Base-by-base conservation (phyloP, 2,329 filamentous ascomycete species). In the Tolypocladium album region DNA sequence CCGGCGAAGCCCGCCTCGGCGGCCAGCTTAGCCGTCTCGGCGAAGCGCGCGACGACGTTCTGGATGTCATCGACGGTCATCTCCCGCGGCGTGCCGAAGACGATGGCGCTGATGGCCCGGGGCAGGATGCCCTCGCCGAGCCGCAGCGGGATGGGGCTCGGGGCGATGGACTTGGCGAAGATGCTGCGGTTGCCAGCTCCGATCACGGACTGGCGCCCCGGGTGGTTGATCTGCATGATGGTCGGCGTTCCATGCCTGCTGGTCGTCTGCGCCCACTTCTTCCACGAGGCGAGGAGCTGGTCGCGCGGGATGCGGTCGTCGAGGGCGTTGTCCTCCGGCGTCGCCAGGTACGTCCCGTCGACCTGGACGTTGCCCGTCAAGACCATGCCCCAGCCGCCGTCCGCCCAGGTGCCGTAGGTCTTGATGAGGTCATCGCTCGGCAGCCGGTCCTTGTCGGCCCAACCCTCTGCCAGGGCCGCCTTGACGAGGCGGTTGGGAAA, bases 1-100 rank as follows among this genome's bases (percentile, higher is more conserved):
- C 77, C 78, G 2, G 74, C 74, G 40, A 81, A 76, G 1, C 78
- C 81, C 0, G 82, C 73, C 1, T 76, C 72, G 1, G 74, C 70
- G 0, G 73, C 69, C 4, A 86, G 66, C 7, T 76, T 73, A 1
- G 85, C 84, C 0, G 76, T 78, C 31, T 75, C 70, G 0, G 79
- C 79, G 62, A 87, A 88, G 53, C 79, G 75, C 8, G 68, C 65
- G 11, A 85, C 75, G 0, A 83, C 79, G 0, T 75, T 71, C 22
- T 79, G 72, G 52, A 88, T 84, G 45, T 88, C 84, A 0, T 69
- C 67, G 0, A 69, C 36, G 0, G 75, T 80, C 81, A 88, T 83
- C 58, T 78, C 85, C 53, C 78, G 76, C 0, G 85, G 85, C 1
- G 76, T 79, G 2, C 82, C 80, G 58, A 82, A 81, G 0, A 77